Percentiles rank a stretch among this genome's conserved stretches.
Conservation (phyloP, 192 early-diverging fungal species). For the Lunasporangiospora selenospora region DNA sequence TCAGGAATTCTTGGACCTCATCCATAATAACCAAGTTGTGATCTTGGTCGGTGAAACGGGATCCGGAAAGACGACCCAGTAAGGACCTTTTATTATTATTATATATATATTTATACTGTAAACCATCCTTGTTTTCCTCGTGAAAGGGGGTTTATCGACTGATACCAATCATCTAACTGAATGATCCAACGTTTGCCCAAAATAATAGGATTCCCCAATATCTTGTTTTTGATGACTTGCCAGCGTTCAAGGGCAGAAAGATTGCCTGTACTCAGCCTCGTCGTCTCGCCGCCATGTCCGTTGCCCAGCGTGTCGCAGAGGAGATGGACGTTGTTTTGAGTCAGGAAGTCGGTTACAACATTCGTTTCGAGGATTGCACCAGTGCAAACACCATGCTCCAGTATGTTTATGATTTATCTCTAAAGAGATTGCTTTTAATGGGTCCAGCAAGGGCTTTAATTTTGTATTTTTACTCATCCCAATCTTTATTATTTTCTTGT, state of each 20-base stretch:
- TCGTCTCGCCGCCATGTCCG: slow-evolving; percentile 99
- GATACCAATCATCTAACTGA: neutral
- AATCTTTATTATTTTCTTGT: slow-evolving; percentile 6
- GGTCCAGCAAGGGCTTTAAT: no score
- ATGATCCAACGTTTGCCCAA: no score
- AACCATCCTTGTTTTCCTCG: neutral
- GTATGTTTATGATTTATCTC: slow-evolving; percentile 30
- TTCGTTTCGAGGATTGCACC: slow-evolving; percentile 98
- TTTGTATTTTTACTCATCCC: no score
- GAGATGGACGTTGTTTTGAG: slow-evolving; percentile 96
- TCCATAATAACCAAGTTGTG: slow-evolving; percentile 94
- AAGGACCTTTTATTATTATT: slow-evolving; percentile 23
- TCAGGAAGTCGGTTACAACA: slow-evolving; percentile 96
- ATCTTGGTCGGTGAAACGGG: slow-evolving; percentile 98
- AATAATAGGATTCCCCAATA: slow-evolving; percentile 93
- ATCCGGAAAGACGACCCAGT: slow-evolving; percentile 99
- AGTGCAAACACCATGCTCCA: slow-evolving; percentile 85
- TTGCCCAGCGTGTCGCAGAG: slow-evolving; percentile 97
- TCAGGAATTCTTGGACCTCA: slow-evolving; percentile 86
- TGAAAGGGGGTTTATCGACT: neutral
- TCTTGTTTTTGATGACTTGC: slow-evolving; percentile 88
- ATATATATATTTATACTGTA: neutral
- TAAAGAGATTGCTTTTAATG: no score
- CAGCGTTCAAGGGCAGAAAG: slow-evolving; percentile 86
- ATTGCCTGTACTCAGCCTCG: slow-evolving; percentile 99